Percentiles rank a stretch among this genome's conserved stretches.
Conservation (phyloP, 225 moss, liverwort and hornwort species). For the Asterella californica region DNA sequence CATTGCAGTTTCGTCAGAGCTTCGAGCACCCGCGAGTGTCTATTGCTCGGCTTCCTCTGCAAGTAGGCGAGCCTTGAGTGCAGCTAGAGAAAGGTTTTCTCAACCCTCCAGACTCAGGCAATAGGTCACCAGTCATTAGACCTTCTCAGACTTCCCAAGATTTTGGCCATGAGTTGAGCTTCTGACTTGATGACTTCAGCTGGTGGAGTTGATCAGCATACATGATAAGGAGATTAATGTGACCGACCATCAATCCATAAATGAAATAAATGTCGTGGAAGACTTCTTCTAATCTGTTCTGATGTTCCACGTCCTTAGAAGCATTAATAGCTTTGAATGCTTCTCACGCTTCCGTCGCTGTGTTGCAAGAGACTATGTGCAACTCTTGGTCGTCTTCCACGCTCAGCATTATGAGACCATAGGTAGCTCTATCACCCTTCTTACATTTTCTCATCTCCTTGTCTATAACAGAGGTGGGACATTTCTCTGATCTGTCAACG, state of each 20-base stretch:
- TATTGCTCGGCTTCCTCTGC: no score
- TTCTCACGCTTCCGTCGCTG: background rate
- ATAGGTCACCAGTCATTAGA: no score
- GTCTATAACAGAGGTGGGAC: background rate
- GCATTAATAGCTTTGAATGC: background rate
- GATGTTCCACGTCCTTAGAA: background rate
- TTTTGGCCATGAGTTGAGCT: no score
- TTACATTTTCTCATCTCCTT: background rate
- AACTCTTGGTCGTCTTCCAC: slow-evolving; percentile 3
- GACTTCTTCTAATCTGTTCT: background rate
- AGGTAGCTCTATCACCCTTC: background rate
- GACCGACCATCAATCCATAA: background rate
- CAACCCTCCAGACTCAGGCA: no score
- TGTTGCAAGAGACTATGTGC: background rate
- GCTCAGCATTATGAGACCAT: no score
- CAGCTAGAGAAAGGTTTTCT: no score
- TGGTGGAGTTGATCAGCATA: background rate
- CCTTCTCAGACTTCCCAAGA: no score
- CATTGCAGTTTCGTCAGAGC: no score
- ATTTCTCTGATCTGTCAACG: background rate
- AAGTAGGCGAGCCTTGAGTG: no score
- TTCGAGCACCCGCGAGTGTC: no score
- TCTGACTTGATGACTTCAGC: background rate
- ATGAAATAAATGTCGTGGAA: background rate
- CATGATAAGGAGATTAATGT: background rate